Evolutionary conservation across 2,329 filamentous ascomycete genomes (phyloP).

Genomic region (Tolypocladium ophioglossoides): DNA sequence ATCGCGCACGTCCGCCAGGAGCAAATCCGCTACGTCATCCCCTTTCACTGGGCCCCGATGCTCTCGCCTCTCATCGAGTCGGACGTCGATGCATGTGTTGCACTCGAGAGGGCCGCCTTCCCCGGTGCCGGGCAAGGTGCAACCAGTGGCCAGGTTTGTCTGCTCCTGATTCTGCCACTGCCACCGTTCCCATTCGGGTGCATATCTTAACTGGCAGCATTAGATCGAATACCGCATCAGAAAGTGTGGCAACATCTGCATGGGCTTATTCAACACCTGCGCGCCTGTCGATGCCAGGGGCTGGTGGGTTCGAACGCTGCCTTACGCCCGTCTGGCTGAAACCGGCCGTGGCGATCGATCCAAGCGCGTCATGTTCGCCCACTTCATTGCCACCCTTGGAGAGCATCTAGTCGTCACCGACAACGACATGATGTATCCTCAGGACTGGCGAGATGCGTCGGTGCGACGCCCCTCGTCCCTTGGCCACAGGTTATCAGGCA

Average conservation of each 20-base stretch:
- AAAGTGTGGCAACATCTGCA: slow-evolving; percentile 49
- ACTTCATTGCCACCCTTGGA: slow-evolving; percentile 67
- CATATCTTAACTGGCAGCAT: too few species aligned
- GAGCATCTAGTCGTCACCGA: slow-evolving; percentile 41
- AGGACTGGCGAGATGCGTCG: neutral
- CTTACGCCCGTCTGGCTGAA: slow-evolving; percentile 45
- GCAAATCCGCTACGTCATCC: slow-evolving; percentile 26
- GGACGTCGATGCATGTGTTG: slow-evolving; percentile 47
- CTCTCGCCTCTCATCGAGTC: slow-evolving; percentile 59
- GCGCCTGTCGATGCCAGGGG: slow-evolving; percentile 33
- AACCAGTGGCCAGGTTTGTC: too few species aligned
- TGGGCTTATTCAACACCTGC: slow-evolving; percentile 69
- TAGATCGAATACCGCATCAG: too few species aligned
- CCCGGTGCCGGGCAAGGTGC: too few species aligned
- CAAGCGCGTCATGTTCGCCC: slow-evolving; percentile 57
- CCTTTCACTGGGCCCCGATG: slow-evolving; percentile 50
- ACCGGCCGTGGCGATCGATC: slow-evolving; percentile 22
- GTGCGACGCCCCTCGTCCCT: neutral
- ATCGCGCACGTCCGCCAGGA: neutral
- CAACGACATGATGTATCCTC: neutral
- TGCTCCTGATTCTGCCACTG: too few species aligned
- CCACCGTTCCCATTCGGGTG: too few species aligned
- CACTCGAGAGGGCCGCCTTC: too few species aligned
- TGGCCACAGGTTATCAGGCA: slow-evolving; percentile 63
- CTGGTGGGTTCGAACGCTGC: slow-evolving; percentile 38